Evolutionary conservation across 805 yeast species (phyloP).

Genomic region (Spathaspora gorwiae): DNA sequence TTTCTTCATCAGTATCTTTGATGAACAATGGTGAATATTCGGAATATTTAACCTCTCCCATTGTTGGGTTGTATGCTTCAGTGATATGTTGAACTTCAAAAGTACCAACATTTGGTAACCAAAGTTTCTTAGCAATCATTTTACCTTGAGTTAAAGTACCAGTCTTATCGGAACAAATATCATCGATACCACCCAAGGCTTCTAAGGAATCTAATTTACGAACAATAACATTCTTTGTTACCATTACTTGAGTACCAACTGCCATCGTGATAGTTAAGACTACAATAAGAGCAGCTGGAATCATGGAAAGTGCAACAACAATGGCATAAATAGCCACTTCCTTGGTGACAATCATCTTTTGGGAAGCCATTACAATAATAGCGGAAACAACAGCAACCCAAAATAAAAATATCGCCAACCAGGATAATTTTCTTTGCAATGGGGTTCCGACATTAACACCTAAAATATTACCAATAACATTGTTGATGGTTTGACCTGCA

Average conservation of each 20-base stretch:
- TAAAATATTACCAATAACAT: slow-evolving; percentile 60
- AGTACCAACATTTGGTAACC: slow-evolving; percentile 64
- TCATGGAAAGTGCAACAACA: slow-evolving; percentile 79
- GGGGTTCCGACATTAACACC: slow-evolving; percentile 83
- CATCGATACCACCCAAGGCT: slow-evolving; percentile 74
- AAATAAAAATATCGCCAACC: slow-evolving; percentile 70
- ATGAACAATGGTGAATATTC: slow-evolving; percentile 33
- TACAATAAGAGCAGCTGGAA: slow-evolving; percentile 75
- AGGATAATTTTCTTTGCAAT: slow-evolving; percentile 67
- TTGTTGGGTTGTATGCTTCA: slow-evolving; percentile 61
- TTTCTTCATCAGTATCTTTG: slow-evolving; percentile 27
- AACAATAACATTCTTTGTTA: slow-evolving; percentile 62
- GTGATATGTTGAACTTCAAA: slow-evolving; percentile 48
- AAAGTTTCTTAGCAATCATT: slow-evolving; percentile 67
- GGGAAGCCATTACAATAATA: slow-evolving; percentile 82
- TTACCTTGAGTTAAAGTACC: slow-evolving; percentile 80
- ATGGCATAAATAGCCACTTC: slow-evolving; percentile 87
- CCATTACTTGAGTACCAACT: slow-evolving; percentile 71
- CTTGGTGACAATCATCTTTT: slow-evolving; percentile 64
- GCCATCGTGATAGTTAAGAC: slow-evolving; percentile 86
- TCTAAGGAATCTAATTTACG: slow-evolving; percentile 74
- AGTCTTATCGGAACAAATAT: slow-evolving; percentile 78
- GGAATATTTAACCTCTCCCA: slow-evolving; percentile 43
- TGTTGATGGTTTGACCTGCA: slow-evolving; percentile 43
- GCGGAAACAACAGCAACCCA: slow-evolving; percentile 81